These are phyloP conservation scores for Cornus controversa DNA, from an alignment of 148 eudicot genomes.

Conservation along the genomic window DNA sequence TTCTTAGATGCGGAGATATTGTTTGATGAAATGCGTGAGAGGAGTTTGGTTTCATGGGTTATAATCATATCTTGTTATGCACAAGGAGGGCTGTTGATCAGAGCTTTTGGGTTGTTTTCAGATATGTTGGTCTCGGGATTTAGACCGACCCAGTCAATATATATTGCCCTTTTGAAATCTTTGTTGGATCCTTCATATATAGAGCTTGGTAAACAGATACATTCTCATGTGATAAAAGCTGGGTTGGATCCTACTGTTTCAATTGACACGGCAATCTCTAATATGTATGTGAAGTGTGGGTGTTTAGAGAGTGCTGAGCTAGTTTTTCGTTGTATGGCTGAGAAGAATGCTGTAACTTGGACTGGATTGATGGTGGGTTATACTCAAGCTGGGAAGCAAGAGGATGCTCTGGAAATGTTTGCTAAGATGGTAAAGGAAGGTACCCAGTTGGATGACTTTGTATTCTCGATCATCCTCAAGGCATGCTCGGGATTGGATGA, in stretches of 20 bases:
- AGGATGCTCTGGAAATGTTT: conserved; percentile 22
- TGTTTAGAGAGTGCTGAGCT: conserved; percentile 22
- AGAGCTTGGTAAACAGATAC: conserved; percentile 34
- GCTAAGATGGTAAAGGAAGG: conserved; percentile 22
- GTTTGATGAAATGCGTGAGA: conserved; percentile 35
- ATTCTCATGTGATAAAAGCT: conserved; percentile 31
- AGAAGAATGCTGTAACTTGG: conserved; percentile 32
- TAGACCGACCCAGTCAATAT: conserved; percentile 11
- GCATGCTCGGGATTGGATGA: conserved; percentile 25
- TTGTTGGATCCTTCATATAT: conserved; percentile 15
- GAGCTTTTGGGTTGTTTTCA: conserved; percentile 23
- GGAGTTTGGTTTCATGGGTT: conserved; percentile 26
- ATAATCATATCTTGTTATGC: conserved; percentile 33
- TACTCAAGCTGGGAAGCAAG: conserved; percentile 15
- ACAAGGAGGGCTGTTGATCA: conserved; percentile 14
- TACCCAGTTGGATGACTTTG: conserved; percentile 33
- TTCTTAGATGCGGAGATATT: conserved; percentile 25
- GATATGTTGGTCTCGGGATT: conserved; percentile 11
- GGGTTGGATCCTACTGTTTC: conserved; percentile 19
- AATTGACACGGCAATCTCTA: conserved; percentile 22
- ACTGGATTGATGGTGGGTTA: conserved; percentile 37
- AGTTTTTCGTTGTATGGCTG: conserved; percentile 23
- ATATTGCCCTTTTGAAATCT: conserved; percentile 19
- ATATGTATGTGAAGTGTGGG: conserved; percentile 42
- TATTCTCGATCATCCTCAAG: conserved; percentile 32